phyloP scores from a whole-genome alignment of 768 basidiomycete genomes.

The Holtermannia corniformis region DNA sequence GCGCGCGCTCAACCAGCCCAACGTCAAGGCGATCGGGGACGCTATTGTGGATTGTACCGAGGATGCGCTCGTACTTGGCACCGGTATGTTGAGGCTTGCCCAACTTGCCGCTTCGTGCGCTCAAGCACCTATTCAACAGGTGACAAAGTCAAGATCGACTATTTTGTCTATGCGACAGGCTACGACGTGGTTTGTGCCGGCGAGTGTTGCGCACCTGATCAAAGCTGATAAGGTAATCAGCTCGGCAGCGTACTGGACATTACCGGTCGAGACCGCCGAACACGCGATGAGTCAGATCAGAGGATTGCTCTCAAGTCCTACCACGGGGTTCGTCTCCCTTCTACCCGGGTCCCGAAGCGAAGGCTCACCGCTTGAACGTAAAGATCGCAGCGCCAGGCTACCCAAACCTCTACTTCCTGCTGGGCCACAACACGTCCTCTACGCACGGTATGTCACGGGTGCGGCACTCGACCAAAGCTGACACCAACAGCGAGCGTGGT shows the following conservation, averaged over 20 bases:
- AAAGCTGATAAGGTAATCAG: background rate
- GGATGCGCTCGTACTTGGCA: constrained; percentile 5
- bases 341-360: background rate
- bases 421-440: constrained; percentile 16
- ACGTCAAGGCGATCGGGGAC: constrained; percentile 12
- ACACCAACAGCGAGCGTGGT: constrained; percentile 9
- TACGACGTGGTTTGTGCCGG: constrained; percentile 14
- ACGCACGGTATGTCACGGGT: constrained; percentile 8
- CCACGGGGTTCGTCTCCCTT: constrained; percentile 8
- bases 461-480: background rate
- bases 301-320: constrained; percentile 1
- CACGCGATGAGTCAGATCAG: constrained; percentile 1
- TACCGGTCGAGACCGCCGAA: constrained; percentile 7
- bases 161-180: constrained; percentile 18
- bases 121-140: too few relatives aligned
- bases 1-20: constrained; percentile 8
- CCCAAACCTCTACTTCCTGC: constrained; percentile 11
- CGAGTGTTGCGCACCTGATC: background rate
- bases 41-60: constrained; percentile 4
- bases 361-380: background rate
- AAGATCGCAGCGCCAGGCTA: constrained; percentile 12
- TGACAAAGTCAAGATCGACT: constrained; percentile 7
- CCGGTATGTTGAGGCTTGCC: background rate
- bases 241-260: constrained; percentile 8
- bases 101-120: too few relatives aligned